Conservation (phyloP, 2,329 filamentous ascomycete species). For the Chrysosporium keratinophilum region DNA sequence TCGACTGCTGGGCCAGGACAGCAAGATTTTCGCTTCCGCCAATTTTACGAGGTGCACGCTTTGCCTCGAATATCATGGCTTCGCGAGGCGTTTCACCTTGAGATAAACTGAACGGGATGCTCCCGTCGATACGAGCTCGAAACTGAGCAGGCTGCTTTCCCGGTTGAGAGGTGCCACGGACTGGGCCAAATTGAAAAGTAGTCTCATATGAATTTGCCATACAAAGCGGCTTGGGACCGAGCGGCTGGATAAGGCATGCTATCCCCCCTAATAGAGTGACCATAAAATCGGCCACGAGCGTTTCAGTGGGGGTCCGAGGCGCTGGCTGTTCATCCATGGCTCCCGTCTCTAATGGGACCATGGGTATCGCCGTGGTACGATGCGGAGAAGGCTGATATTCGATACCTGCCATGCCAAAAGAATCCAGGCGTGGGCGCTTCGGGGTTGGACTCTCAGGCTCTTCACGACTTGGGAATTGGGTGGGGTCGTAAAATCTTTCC, state of each 20-base stretch:
- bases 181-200: slow-evolving; percentile 14
- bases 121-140: slow-evolving; percentile 14
- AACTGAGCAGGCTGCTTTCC: slow-evolving; percentile 9
- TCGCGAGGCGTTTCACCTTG: slow-evolving; percentile 6
- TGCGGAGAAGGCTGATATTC: neutral
- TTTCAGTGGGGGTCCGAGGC: slow-evolving; percentile 14
- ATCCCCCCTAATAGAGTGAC: slow-evolving; percentile 4
- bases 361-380: neutral
- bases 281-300: slow-evolving; percentile 3
- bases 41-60: slow-evolving; percentile 3
- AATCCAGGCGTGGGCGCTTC: neutral
- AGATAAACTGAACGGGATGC: slow-evolving; percentile 14
- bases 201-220: slow-evolving; percentile 14
- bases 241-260: slow-evolving; percentile 13
- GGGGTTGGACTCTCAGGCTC: neutral
- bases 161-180: slow-evolving; percentile 9
- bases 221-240: slow-evolving; percentile 11
- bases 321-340: slow-evolving; percentile 5
- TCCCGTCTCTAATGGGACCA: neutral
- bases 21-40: neutral
- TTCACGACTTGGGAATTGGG: neutral
- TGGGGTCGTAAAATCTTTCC: neutral
- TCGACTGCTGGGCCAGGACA: slow-evolving; percentile 14
- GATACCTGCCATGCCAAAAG: neutral
- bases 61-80: slow-evolving; percentile 15